Base-by-base conservation (phyloP, 306 rosid genomes). In the Argentina anserina region DNA sequence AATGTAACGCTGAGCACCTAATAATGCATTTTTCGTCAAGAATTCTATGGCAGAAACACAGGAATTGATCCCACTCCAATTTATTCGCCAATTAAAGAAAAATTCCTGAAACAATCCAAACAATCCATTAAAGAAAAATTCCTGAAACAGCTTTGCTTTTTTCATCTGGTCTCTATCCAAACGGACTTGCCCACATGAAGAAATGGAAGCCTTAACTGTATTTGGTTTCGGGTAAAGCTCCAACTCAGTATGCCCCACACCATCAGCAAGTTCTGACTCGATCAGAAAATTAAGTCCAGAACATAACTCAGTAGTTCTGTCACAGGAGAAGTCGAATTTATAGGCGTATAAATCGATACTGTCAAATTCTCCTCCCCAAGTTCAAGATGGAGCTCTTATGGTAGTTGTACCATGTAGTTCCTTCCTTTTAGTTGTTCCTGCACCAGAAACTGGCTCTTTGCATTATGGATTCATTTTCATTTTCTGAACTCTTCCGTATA, bases 351-450 rank as follows among this genome's bases (percentile, higher is more conserved):
- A 94, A 74, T 58, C 12, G 71, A 75, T 77, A 59, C 86, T 87
- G 62, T 80, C 86, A 62, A 17, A 46, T 70, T 86, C 82, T 69
- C 84, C 89, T 46, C 73, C 85, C 97, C 96, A 89, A 21, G 86
- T 79, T 55, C 99, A 95, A 64, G 88, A 79, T 65, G 89, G 75
- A 21, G 87, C 86, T 49, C 7, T 79, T 79, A 89, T 76, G 66
- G 68, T 50, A 56, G 86, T 70, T 58, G 90, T 85, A 45, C 97
- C 99, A 63, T 94, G 99, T 41, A 94, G 81, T 74, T 94, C 99
- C 83, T 94, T 94, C 82, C 97, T 83, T 84, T 86, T 91, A 11
- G 96, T 91, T 62, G 92, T 85, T 80, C 99, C 99, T 85, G 97
- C 91, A 60, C 92, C 87, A 43, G 91, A 70, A 75, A 71, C 61